Conservation (phyloP, 2,329 filamentous ascomycete genomes). For the Colletotrichum brevisporum region DNA sequence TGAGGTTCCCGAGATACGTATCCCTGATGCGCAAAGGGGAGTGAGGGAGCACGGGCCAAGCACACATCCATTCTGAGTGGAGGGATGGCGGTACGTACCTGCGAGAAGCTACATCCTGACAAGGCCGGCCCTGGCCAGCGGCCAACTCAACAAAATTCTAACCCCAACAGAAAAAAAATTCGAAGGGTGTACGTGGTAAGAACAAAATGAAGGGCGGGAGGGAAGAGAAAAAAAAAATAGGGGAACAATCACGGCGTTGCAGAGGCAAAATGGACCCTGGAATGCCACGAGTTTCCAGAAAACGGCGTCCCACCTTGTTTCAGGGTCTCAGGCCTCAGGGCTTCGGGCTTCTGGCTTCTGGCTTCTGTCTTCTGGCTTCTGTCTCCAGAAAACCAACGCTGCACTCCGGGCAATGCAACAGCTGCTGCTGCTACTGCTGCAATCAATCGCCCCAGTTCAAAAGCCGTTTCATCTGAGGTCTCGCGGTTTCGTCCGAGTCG, state of each 20-base stretch:
- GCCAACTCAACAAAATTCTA: slow-evolving; percentile 36
- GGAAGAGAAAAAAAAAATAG: slow-evolving; percentile 2
- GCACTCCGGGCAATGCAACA: too few relatives aligned
- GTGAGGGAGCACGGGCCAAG: slow-evolving; percentile 15
- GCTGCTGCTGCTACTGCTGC: not conserved
- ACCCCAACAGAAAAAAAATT: slow-evolving; percentile 40
- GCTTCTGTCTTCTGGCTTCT: not conserved
- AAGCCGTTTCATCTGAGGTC: slow-evolving; percentile 34
- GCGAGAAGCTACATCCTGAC: slow-evolving; percentile 20
- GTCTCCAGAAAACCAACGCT: too few relatives aligned
- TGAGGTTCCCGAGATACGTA: slow-evolving; percentile 19
- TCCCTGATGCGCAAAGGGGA: not conserved
- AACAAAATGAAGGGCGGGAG: not conserved
- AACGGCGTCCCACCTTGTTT: slow-evolving; percentile 38
- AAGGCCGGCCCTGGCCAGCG: slow-evolving; percentile 37
- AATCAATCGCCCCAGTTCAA: not conserved
- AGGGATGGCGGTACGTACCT: slow-evolving; percentile 29
- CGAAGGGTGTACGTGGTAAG: slow-evolving; percentile 10
- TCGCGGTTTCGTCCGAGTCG: slow-evolving; percentile 37
- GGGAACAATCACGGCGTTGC: slow-evolving; percentile 5
- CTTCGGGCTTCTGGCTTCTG: not conserved
- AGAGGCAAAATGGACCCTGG: slow-evolving; percentile 26
- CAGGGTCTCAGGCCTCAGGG: slow-evolving; percentile 21
- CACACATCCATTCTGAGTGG: slow-evolving; percentile 24
- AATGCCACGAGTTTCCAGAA: slow-evolving; percentile 40